Evolutionary conservation across 2,329 filamentous ascomycete genomes (phyloP).

Genomic region (Trichoderma koningii): DNA sequence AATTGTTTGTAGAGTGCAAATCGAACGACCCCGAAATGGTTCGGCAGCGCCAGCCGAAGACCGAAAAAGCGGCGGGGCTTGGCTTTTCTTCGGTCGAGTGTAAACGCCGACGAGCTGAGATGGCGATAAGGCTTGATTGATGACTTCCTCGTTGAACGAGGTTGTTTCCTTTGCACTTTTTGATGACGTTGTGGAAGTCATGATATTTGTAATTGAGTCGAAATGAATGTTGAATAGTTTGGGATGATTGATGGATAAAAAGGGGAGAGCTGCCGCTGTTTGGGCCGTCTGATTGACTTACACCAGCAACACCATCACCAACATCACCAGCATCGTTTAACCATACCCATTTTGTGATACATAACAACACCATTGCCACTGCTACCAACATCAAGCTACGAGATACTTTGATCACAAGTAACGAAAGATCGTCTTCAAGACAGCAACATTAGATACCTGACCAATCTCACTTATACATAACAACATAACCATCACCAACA

Average conservation of each 20-base stretch:
- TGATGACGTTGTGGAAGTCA: neutral
- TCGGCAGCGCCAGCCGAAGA: neutral
- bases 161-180: neutral
- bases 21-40: neutral
- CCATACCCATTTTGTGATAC: no score
- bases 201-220: no score
- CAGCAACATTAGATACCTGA: no score
- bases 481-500: neutral
- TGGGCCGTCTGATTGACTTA: no score
- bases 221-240: no score
- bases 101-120: constrained; percentile 8
- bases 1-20: neutral
- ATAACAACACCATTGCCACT: no score
- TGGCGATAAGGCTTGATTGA: constrained; percentile 9
- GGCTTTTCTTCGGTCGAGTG: neutral
- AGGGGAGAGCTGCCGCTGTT: neutral
- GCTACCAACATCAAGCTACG: no score
- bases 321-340: neutral
- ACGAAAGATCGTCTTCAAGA: no score
- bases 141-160: neutral
- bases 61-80: neutral
- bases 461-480: neutral
- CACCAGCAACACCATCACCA: neutral
- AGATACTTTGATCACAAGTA: no score
- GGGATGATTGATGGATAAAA: neutral